A percentile compares a stretch with the other conserved stretches of the same genome.
These are phyloP conservation scores for Pseudogymnoascus sp. DNA, from an alignment of 2,329 filamentous ascomycete genomes.

Conservation along the genomic window DNA sequence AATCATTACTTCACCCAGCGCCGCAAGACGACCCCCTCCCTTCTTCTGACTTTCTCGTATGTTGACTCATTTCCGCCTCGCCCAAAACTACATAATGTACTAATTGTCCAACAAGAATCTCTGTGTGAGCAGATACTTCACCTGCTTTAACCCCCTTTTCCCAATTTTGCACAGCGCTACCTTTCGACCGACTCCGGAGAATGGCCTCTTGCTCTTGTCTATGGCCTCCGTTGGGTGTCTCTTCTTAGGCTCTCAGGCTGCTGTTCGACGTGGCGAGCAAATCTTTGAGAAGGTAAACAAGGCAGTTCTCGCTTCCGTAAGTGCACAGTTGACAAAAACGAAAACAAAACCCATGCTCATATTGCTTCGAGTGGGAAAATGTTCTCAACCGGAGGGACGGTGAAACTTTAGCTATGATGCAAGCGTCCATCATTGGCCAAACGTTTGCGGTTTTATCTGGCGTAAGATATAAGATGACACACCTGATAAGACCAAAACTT, in stretches of 20 bases:
- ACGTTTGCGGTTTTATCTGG: constrained; percentile 5
- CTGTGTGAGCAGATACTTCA: neutral
- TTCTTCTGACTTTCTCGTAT: constrained; percentile 5
- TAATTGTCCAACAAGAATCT: neutral
- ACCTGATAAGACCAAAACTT: too few relatives aligned
- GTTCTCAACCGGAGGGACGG: neutral
- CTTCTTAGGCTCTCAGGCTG: neutral
- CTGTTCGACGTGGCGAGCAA: neutral
- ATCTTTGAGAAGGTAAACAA: constrained; percentile 6
- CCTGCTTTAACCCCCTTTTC: neutral
- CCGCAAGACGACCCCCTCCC: neutral
- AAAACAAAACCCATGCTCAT: neutral
- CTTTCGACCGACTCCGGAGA: neutral
- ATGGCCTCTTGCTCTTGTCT: constrained; percentile 1
- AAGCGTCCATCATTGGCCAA: neutral
- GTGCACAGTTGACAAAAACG: neutral
- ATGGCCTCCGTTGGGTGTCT: neutral
- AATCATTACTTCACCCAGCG: too few relatives aligned
- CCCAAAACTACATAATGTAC: too few relatives aligned
- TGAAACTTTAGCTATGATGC: neutral
- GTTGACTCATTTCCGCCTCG: too few relatives aligned
- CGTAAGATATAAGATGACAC: neutral
- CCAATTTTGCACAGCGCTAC: neutral
- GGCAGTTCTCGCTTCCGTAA: neutral
- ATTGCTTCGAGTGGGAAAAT: neutral